Evolutionary conservation across 495 filamentous ascomycete genomes (phyloP), one percentile per base, ranked within the genome.

Genomic region (Tricharina praecox): DNA sequence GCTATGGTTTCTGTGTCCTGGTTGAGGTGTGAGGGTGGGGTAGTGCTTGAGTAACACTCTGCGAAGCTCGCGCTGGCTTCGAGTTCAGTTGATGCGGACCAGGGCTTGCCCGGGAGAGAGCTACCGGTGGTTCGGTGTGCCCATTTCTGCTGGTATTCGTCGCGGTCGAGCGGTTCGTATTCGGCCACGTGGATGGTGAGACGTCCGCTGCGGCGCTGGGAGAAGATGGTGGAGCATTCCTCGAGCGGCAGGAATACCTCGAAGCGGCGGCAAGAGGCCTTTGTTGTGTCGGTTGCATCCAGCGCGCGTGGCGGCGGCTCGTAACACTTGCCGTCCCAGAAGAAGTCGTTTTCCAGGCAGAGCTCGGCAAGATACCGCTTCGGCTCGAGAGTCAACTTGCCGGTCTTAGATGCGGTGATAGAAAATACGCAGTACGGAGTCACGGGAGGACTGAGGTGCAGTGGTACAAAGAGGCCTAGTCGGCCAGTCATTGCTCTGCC

Each of bases 241-340:
- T 54, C 52, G 43, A 53, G 50, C 3, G 52, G 52, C 9, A 54
- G 38, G 33, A 54, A 53, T 18, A 54, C 52, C 49, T 54, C 52
- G 9, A 54, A 54, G 8, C 52, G 44, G 23, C 52, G 43, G 25
- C 52, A 54, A 15, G 46, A 34, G 45, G 50, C 16, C 8, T n/a
- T 9, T 37, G n/a, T n/a, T n/a, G n/a, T n/a, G n/a, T n/a, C n/a
- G n/a, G n/a, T n/a, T n/a, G n/a, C n/a, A n/a, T n/a, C n/a, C n/a
- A n/a, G n/a, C n/a, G n/a, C n/a, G n/a, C n/a, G n/a, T n/a, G n/a
- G n/a, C n/a, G n/a, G n/a, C n/a, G n/a, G n/a, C n/a, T n/a, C n/a
- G n/a, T n/a, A n/a, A n/a, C n/a, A 23, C 21, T 28, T 39, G 28
- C 50, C 49, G 43, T 48, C 43, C 2, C n/a, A 4, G 34, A 11